phyloP scores from a whole-genome alignment of 75 land plant species.

The Ceratopteris richardii region DNA sequence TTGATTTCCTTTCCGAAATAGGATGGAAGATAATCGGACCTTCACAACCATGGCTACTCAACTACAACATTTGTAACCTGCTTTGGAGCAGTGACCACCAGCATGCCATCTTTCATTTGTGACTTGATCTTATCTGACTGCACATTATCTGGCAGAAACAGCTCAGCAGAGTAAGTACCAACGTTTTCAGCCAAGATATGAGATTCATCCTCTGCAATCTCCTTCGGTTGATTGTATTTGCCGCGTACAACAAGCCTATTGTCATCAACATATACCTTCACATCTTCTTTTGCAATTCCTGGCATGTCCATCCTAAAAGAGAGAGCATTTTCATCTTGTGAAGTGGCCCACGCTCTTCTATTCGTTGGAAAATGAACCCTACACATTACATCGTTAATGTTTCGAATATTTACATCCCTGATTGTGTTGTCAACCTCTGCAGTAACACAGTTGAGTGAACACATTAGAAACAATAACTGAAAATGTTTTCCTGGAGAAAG shows the following conservation, averaged over 20 bases:
- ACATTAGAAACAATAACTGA: too few species aligned
- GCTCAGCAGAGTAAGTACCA: background rate
- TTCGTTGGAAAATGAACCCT: background rate
- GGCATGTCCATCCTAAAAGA: slow-evolving; percentile 1
- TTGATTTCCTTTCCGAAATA: too few species aligned
- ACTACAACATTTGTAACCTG: background rate
- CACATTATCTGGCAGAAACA: slow-evolving; percentile 2
- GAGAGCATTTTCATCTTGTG: background rate
- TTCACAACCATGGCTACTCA: slow-evolving; percentile 1
- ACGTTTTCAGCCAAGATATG: background rate
- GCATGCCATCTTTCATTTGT: slow-evolving; percentile 6
- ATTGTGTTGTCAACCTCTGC: too few species aligned
- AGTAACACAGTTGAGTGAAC: too few species aligned
- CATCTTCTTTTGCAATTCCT: background rate
- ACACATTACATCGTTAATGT: background rate
- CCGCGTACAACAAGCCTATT: background rate
- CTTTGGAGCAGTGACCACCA: slow-evolving; percentile 3
- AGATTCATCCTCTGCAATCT: background rate
- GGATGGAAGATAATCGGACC: too few species aligned
- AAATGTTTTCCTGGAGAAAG: too few species aligned
- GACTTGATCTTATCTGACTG: slow-evolving; percentile 3
- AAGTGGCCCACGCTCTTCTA: background rate
- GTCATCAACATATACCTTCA: slow-evolving; percentile 2
- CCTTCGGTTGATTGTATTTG: background rate
- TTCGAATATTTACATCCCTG: too few species aligned